A percentile compares a stretch with the other conserved stretches of the same genome.
Conservation (phyloP, 768 basidiomycete species). For the Mycena floridula region DNA sequence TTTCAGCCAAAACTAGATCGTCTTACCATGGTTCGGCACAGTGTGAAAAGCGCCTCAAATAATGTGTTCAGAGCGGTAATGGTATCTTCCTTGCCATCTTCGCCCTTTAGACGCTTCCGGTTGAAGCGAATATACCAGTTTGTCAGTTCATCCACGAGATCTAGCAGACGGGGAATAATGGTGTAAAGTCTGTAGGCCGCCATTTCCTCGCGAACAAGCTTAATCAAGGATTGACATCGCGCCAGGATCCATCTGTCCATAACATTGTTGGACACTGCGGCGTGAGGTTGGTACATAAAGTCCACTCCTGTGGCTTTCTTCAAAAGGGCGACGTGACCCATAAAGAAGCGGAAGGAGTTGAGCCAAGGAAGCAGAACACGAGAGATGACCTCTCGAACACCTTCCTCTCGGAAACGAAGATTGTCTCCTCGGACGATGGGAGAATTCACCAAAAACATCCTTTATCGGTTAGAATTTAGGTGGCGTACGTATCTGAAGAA, state of each 20-base stretch:
- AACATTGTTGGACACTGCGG: conserved; percentile 79
- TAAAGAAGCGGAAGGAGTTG: conserved; percentile 98
- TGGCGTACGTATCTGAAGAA: background rate
- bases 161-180: conserved; percentile 89
- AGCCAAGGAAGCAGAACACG: conserved; percentile 98
- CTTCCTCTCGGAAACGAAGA: conserved; percentile 95
- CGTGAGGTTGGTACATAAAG: conserved; percentile 87
- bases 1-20: background rate
- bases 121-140: conserved; percentile 99
- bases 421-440: conserved; percentile 98
- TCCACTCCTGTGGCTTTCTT: conserved; percentile 73
- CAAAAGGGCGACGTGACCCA: conserved; percentile 85
- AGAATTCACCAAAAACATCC: conserved; percentile 98
- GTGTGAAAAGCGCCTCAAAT: conserved; percentile 90
- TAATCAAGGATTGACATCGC: conserved; percentile 94
- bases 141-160: conserved; percentile 92
- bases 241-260: conserved; percentile 99
- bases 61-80: conserved; percentile 86
- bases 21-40: conserved; percentile 88
- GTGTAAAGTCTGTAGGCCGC: conserved; percentile 95
- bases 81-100: conserved; percentile 87
- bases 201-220: conserved; percentile 91
- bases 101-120: conserved; percentile 90
- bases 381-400: conserved; percentile 93
- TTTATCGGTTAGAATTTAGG: conserved; percentile 18